Evolutionary conservation across 352 stramenopile genomes (phyloP), one percentile per base, ranked within the genome.

Genomic region (Saprolegnia parasitica): DNA sequence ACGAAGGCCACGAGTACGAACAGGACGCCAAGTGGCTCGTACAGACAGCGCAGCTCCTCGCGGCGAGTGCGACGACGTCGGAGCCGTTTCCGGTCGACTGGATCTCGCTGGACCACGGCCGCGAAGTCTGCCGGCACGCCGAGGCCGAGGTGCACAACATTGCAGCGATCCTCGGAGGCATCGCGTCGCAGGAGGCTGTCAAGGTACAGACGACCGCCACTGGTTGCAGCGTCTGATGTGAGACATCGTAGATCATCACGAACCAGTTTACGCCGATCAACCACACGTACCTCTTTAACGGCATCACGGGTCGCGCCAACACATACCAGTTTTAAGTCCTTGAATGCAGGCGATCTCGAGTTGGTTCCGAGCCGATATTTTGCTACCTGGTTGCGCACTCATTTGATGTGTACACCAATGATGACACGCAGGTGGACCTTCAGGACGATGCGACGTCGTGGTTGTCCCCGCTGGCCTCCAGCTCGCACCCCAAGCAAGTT

Each of bases 221-320:
- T 29, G 6, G 21, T 16, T 46, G 18, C n/a, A 35, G 26, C 9
- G 21, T 37, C 21, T 8, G 8, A 56, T 29, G 3, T 60, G 35
- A 13, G n/a, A 18, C 24, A n/a, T 62, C 40, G 35, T 60, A 77
- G 78, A 74, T 99, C 52, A 97, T 99, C 76, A 99, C 97, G 46
- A 87, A 97, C 56, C 95, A 99, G 77, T 99, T 98, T 73, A 81
- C 98, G 68, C 96, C 96, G 0, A 72, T 99, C 5, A 88, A 99
- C 76, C 96, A 99, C 77, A 99, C 96, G 18, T 98, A 98, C 76
- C 49, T 99, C 8, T 99, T 98, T 81, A 99, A 99, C 80, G 97
- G 96, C 24, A 98, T 99, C 73, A 88, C 82, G 5, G 86, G 81
- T 1, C 65, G 77, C 24, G 88, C 85, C 29, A 84, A 74, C 15